A percentile compares a stretch with the other conserved stretches of the same genome.
phyloP scores from a whole-genome alignment of 495 filamentous ascomycete species.

The Neurospora sp. region DNA sequence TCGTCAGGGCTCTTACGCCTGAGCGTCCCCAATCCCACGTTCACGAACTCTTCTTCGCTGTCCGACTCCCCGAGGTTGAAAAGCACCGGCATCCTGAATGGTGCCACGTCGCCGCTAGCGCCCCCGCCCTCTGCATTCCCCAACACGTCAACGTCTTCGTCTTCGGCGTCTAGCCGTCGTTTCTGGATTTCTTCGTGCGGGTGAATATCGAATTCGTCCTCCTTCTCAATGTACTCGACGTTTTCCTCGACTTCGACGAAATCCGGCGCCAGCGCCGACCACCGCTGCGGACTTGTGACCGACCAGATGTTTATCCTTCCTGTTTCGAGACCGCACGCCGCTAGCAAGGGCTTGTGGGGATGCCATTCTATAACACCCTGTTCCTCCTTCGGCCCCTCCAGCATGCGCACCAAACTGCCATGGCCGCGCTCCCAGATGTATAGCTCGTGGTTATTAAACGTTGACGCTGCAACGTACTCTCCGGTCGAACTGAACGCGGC shows the following conservation, averaged over 20 bases:
- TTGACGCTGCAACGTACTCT: conserved; percentile 86
- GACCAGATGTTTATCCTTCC: conserved; percentile 91
- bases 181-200: conserved; percentile 92
- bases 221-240: conserved; percentile 85
- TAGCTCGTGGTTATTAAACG: conserved; percentile 94
- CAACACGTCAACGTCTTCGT: conserved; percentile 77
- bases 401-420: conserved; percentile 89
- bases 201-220: conserved; percentile 98
- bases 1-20: conserved; percentile 55
- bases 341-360: conserved; percentile 75
- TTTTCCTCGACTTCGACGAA: conserved; percentile 98
- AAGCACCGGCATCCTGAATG: conserved; percentile 80
- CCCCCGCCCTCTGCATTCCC: conserved; percentile 47
- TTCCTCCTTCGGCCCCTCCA: conserved; percentile 92
- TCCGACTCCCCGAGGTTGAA: conserved; percentile 66
- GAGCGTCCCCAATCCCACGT: conserved; percentile 76
- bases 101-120: conserved; percentile 44
- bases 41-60: conserved; percentile 80
- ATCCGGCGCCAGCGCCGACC: conserved; percentile 93
- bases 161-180: conserved; percentile 73
- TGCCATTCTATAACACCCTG: conserved; percentile 96
- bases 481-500: conserved; percentile 87
- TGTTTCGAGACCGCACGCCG: conserved; percentile 80
- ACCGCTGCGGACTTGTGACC: conserved; percentile 82
- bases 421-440: conserved; percentile 96